These are phyloP conservation scores for Phytophthora citrophthora DNA, from an alignment of 352 stramenopile species.

Conservation along the genomic window DNA sequence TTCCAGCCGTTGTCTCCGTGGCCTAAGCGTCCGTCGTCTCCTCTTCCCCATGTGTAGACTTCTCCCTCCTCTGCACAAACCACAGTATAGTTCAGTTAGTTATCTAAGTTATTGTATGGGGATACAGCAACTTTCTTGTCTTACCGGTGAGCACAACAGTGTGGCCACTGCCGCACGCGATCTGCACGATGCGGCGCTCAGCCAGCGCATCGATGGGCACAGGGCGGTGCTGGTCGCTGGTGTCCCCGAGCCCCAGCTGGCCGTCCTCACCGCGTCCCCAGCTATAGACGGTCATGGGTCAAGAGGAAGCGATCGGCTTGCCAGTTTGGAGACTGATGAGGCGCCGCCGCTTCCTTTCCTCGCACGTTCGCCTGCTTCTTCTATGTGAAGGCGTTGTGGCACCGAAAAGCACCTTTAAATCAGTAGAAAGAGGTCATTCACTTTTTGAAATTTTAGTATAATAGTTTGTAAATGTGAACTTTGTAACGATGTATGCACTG, in stretches of 20 bases:
- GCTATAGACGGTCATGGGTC: slow-evolving; percentile 77
- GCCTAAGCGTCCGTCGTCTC: slow-evolving; percentile 90
- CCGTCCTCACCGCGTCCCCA: slow-evolving; percentile 90
- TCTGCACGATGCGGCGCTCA: slow-evolving; percentile 86
- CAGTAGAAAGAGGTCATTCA: not conserved
- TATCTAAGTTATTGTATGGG: slow-evolving; percentile 6
- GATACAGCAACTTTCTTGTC: not conserved
- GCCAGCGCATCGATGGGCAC: slow-evolving; percentile 85
- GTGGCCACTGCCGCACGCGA: slow-evolving; percentile 89
- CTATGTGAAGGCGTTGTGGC: not conserved
- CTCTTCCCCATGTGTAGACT: slow-evolving; percentile 91
- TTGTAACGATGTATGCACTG: too few relatives aligned
- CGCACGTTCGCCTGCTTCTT: slow-evolving; percentile 7
- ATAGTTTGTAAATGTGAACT: too few relatives aligned
- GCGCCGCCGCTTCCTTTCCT: slow-evolving; percentile 13
- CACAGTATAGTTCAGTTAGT: not conserved
- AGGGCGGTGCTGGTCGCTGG: slow-evolving; percentile 86
- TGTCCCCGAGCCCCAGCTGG: slow-evolving; percentile 86
- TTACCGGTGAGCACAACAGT: slow-evolving; percentile 87
- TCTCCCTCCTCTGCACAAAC: slow-evolving; percentile 67
- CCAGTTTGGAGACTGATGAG: slow-evolving; percentile 13
- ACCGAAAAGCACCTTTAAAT: not conserved
- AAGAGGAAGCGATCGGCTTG: not conserved
- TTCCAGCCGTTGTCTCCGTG: slow-evolving; percentile 97
- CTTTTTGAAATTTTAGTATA: too few relatives aligned